Base-by-base conservation (phyloP, 2,329 filamentous ascomycete species). In the Phoma sp. region DNA sequence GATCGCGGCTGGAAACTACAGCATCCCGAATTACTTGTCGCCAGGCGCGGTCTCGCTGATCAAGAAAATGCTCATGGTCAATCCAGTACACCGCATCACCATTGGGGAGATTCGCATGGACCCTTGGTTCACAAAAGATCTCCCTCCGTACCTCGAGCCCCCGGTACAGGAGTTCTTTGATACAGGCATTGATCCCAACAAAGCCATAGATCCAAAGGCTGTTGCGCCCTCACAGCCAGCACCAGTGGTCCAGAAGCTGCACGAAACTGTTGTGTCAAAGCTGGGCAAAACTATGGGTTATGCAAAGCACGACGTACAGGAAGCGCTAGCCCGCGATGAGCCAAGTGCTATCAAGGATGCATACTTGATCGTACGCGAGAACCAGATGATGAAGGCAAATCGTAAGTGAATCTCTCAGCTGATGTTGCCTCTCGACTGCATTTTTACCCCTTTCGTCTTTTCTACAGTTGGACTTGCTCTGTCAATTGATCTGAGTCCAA, bases 251-350 rank as follows among this genome's bases (percentile, higher is more conserved):
- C 90, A 96, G 77, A 91, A 92, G 76, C 84, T 99, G 25, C 93
- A 98, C 72, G 87, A 95, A 56, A 89, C 91, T 62, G 93, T 98
- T 3, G 93, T 96, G 5, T 89, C 93, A 55, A 98, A 98, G 80
- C 89, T 99, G 47, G 95, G 93, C 68, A 95, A 93, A 78, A 97
- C 92, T 0, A 98, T 99, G 93, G 95, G 95, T 56, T 99, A 99
- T 72, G 92, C 89, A 32, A 93, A 91, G 73, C 89, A 89, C 58
- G 95, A 99, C 79, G 93, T 99, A 47, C 90, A 97, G 71, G 95
- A 98, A 75, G 93, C 95, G 22, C 80, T 99, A 59, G 89, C 89
- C 68, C 92, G 91, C 52, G 87, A 95, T 47, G 95, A 99, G 73
- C 95, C 95, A 10, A 98, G 93, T 54, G 93, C 95, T 9, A 97